phyloP scores from a whole-genome alignment of 2,329 filamentous ascomycete species.

The Paraconiothyrium sp. region DNA sequence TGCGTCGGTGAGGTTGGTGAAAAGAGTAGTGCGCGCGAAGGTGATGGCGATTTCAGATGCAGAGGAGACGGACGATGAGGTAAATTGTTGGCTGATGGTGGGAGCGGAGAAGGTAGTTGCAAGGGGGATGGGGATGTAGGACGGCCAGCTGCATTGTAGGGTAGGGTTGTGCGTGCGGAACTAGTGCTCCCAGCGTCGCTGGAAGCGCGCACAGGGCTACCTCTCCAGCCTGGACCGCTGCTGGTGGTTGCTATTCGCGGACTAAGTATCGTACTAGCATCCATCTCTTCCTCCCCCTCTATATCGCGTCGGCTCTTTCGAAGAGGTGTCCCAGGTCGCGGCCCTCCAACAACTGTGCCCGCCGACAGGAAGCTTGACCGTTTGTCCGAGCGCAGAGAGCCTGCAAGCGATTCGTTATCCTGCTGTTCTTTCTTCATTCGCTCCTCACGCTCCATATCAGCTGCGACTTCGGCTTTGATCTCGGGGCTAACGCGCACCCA shows the following conservation, averaged over 20 bases:
- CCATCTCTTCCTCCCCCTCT: constrained; percentile 35
- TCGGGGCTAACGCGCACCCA: constrained; percentile 87
- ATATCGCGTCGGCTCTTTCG: constrained; percentile 22
- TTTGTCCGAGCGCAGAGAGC: constrained; percentile 43
- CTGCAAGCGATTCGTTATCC: constrained; percentile 42
- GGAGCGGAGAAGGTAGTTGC: constrained; percentile 21
- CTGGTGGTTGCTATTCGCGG: constrained; percentile 31
- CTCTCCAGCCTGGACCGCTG: constrained; percentile 28
- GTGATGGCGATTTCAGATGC: constrained; percentile 44
- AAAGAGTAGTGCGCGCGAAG: constrained; percentile 31
- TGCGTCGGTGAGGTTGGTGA: constrained; percentile 20
- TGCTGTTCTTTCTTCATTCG: constrained; percentile 43
- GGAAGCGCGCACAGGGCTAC: constrained; percentile 38
- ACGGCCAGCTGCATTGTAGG: constrained; percentile 27
- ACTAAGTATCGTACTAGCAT: constrained; percentile 41
- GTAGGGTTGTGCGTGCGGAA: constrained; percentile 48
- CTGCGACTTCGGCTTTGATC: constrained; percentile 82
- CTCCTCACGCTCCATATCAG: constrained; percentile 66
- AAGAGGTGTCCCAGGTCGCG: constrained; percentile 40
- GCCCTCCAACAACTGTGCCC: constrained; percentile 24
- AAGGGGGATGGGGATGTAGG: constrained; percentile 39
- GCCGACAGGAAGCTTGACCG: constrained; percentile 41
- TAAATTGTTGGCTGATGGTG: constrained; percentile 26
- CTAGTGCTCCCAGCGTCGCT: constrained; percentile 49
- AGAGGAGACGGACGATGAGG: constrained; percentile 45